phyloP scores from a whole-genome alignment of 2,329 filamentous ascomycete species.

The Colletotrichum chlorophyti region DNA sequence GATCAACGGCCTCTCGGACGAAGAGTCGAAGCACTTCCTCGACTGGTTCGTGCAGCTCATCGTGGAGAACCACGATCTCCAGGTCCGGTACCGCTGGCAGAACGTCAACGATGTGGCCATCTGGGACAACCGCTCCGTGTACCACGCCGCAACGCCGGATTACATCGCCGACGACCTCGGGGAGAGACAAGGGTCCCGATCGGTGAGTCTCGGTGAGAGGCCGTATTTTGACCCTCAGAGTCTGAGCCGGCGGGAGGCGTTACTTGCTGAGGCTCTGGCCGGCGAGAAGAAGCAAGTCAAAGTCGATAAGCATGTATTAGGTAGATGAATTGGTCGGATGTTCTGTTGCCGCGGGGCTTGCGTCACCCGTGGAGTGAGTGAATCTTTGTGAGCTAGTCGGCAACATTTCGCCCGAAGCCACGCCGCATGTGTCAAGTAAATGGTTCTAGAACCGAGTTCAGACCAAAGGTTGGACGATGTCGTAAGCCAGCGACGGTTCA shows the following conservation, averaged over 20 bases:
- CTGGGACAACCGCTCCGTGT: slow-evolving; percentile 65
- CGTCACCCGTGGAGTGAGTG: too few species aligned
- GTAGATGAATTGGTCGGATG: too few species aligned
- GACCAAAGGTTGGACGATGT: not conserved
- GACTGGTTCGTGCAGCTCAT: slow-evolving; percentile 59
- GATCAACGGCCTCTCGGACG: slow-evolving; percentile 56
- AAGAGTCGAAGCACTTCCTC: slow-evolving; percentile 56
- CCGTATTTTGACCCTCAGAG: slow-evolving; percentile 59
- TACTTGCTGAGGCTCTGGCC: slow-evolving; percentile 12
- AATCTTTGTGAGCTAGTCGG: too few species aligned
- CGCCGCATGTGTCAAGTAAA: not conserved
- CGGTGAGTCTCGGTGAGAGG: slow-evolving; percentile 59
- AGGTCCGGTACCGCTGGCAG: slow-evolving; percentile 55
- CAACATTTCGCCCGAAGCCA: too few species aligned
- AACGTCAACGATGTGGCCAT: slow-evolving; percentile 57
- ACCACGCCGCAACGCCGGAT: slow-evolving; percentile 61
- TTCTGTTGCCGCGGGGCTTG: too few species aligned
- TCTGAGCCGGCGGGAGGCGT: slow-evolving; percentile 32
- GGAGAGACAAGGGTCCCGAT: slow-evolving; percentile 54
- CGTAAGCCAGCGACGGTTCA: not conserved
- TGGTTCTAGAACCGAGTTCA: not conserved
- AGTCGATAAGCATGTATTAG: too few species aligned
- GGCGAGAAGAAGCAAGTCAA: not conserved
- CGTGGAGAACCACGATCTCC: slow-evolving; percentile 62
- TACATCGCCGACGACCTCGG: slow-evolving; percentile 52